Evolutionary conservation across 345 rosid genomes (phyloP).

Genomic region (Hirschfeldia incana): DNA sequence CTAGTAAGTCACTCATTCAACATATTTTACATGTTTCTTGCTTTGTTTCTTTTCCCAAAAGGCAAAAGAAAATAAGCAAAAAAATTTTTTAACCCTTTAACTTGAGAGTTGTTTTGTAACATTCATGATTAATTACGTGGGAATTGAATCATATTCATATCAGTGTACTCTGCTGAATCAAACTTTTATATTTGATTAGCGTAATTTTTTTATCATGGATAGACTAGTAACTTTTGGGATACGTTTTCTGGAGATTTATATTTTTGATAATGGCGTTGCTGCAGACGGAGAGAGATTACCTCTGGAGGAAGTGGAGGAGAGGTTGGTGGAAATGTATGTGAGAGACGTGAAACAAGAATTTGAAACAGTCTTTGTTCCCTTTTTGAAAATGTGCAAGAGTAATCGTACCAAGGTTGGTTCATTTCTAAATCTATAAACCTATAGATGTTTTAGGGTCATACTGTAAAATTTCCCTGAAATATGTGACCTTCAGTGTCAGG

Average conservation of each 20-base stretch:
- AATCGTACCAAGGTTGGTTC: conserved; percentile 37
- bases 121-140: not conserved
- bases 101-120: not conserved
- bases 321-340: conserved; percentile 61
- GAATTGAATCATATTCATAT: not conserved
- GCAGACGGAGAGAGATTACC: conserved; percentile 65
- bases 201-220: not conserved
- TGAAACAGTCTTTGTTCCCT: conserved; percentile 57
- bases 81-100: not conserved
- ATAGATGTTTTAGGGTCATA: not conserved
- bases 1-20: conserved; percentile 45
- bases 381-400: conserved; percentile 55
- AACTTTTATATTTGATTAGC: not conserved
- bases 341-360: conserved; percentile 55
- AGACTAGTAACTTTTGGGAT: not conserved
- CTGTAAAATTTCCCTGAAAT: not conserved
- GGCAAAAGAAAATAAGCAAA: no score
- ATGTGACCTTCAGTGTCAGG: conserved; percentile 39
- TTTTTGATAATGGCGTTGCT: not conserved
- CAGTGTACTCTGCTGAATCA: not conserved
- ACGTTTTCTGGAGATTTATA: not conserved
- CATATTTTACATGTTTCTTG: not conserved
- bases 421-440: not conserved
- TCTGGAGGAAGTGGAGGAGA: conserved; percentile 62
- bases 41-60: not conserved